Percentiles rank a stretch among this genome's conserved stretches.
These are phyloP conservation scores for Sherardia arvensis DNA, from an alignment of 257 asterid genomes.

Conservation along the genomic window DNA sequence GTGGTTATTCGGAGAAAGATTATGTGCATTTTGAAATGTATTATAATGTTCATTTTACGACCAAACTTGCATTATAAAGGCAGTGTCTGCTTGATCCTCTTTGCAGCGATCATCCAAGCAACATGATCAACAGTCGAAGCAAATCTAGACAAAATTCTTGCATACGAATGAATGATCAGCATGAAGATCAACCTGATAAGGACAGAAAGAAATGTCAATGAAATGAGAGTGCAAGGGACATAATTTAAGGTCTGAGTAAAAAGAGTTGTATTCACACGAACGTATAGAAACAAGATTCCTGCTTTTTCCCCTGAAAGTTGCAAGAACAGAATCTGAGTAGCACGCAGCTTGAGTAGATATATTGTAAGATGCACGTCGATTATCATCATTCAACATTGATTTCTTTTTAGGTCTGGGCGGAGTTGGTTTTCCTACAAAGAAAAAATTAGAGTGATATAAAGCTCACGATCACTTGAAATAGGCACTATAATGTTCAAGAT, in stretches of 20 bases:
- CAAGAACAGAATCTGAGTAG: constrained; percentile 53
- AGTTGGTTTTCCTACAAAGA: constrained; percentile 47
- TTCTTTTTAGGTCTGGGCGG: constrained; percentile 52
- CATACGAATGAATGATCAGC: constrained; percentile 85
- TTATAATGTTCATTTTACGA: too few species aligned
- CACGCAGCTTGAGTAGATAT: constrained; percentile 36
- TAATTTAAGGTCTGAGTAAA: not conserved
- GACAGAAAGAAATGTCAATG: constrained; percentile 15
- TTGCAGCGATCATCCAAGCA: constrained; percentile 85
- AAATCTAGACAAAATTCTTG: constrained; percentile 86
- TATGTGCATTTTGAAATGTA: too few species aligned
- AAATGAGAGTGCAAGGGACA: constrained; percentile 6
- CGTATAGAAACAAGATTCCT: constrained; percentile 86
- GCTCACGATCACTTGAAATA: not conserved
- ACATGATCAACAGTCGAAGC: constrained; percentile 84
- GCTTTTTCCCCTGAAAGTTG: constrained; percentile 83
- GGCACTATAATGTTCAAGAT: not conserved
- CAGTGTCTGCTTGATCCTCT: constrained; percentile 76
- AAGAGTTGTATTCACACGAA: constrained; percentile 2
- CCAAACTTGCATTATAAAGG: constrained; percentile 80
- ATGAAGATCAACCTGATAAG: constrained; percentile 77
- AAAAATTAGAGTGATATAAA: not conserved
- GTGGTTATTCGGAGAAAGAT: too few species aligned
- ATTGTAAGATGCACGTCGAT: constrained; percentile 70
- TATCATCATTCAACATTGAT: constrained; percentile 46